Base-by-base conservation (phyloP, 768 basidiomycete genomes). In the Termitomyces titanicus region DNA sequence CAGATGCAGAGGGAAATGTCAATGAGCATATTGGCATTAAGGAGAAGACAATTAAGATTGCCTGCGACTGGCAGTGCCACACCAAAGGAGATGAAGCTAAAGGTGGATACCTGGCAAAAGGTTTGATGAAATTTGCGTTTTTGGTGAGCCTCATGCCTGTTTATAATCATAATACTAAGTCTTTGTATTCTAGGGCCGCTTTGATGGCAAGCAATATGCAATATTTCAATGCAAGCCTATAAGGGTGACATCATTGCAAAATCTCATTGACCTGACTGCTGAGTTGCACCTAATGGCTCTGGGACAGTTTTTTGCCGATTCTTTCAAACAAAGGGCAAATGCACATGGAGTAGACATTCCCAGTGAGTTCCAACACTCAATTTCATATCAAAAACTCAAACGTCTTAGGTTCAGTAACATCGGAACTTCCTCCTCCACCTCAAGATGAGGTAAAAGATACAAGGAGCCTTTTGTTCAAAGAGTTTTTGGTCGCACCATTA, bases 91-190 rank as follows among this genome's bases (percentile, higher is more conserved):
- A 56, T 49, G n/a, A n/a, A n/a, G n/a, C n/a, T n/a, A n/a, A n/a
- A n/a, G n/a, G n/a, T n/a, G n/a, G n/a, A n/a, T n/a, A n/a, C n/a
- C n/a, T n/a, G n/a, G n/a, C n/a, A n/a, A n/a, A n/a, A 20, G 61
- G 61, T 13, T 42, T 55, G 9, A 49, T 47, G 29, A 64, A 64
- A 22, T 59, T 40, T 57, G 60, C 47, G 0, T 64, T 59, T 18
- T 25, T 9, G 1, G 62, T 54, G 27, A 42, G 59, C 40, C n/a
- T n/a, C n/a, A n/a, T n/a, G n/a, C n/a, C n/a, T n/a, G n/a, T n/a
- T n/a, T n/a, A n/a, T n/a, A n/a, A n/a, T n/a, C n/a, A n/a, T n/a
- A n/a, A n/a, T n/a, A 42, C 17, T 3, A 31, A 18, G 24, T 31
- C 2, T 53, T 18, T 20, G 7, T 37, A 10, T 15, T 35, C 5